A percentile compares a stretch with the other conserved stretches of the same genome.
Evolutionary conservation across 805 yeast species (phyloP).

Genomic region (Kockiozyma suomiensis): DNA sequence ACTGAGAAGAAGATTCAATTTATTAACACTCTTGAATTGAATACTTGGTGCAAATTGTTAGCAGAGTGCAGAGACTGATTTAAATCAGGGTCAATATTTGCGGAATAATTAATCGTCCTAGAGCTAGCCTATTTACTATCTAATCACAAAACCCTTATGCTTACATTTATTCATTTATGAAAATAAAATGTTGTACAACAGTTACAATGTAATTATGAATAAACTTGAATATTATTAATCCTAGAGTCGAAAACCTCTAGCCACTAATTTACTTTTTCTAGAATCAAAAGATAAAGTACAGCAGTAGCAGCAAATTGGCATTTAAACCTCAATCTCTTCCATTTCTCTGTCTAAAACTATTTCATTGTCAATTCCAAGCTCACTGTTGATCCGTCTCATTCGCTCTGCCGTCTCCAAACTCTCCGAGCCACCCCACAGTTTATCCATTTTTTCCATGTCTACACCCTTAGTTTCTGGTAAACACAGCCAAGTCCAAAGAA

Average conservation of each 20-base stretch:
- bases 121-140: no score
- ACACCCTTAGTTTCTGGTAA: slow-evolving; percentile 63
- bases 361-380: slow-evolving; percentile 10
- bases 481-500: slow-evolving; percentile 62
- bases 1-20: no score
- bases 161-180: no score
- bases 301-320: background rate
- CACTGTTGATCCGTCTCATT: slow-evolving; percentile 18
- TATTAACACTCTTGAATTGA: no score
- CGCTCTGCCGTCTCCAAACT: slow-evolving; percentile 24
- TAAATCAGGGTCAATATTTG: no score
- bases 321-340: slow-evolving; percentile 1
- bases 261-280: background rate
- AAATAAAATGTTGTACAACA: no score
- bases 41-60: background rate
- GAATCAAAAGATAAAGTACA: background rate
- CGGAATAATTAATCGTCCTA: no score
- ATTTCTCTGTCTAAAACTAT: background rate
- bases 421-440: slow-evolving; percentile 50
- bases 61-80: no score
- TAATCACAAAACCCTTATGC: no score
- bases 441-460: slow-evolving; percentile 78
- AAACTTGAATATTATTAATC: background rate
- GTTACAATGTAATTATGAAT: background rate
- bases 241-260: slow-evolving; percentile 20